A percentile compares a stretch with the other conserved stretches of the same genome.
phyloP scores from a whole-genome alignment of 2,329 filamentous ascomycete species.

The Stagonosporopsis tanaceti region DNA sequence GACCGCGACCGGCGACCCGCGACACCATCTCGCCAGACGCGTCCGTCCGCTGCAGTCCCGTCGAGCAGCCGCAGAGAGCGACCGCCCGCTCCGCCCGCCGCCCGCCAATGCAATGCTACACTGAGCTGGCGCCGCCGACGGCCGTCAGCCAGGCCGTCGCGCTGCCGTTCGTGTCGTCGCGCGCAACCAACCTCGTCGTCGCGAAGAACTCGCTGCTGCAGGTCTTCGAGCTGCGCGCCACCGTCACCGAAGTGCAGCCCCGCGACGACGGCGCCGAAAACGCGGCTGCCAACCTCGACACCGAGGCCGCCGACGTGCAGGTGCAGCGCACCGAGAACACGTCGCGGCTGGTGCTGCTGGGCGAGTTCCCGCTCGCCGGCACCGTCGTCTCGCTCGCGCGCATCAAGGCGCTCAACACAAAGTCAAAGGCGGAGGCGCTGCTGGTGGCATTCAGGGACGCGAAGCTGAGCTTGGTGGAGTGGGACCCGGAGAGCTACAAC shows the following conservation, averaged over 20 bases:
- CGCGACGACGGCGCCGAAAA: slow-evolving; percentile 50
- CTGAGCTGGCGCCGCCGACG: slow-evolving; percentile 91
- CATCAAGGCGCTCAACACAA: slow-evolving; percentile 75
- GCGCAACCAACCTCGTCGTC: slow-evolving; percentile 84
- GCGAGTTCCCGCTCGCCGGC: slow-evolving; percentile 83
- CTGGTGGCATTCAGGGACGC: slow-evolving; percentile 88
- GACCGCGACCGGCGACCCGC: too few species aligned
- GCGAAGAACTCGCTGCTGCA: slow-evolving; percentile 93
- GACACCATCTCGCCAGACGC: too few species aligned
- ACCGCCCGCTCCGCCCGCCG: too few species aligned
- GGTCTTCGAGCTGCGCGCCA: slow-evolving; percentile 78
- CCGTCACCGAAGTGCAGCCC: slow-evolving; percentile 66
- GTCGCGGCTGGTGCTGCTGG: slow-evolving; percentile 82
- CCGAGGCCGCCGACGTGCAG: slow-evolving; percentile 54
- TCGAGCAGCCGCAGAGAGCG: too few species aligned
- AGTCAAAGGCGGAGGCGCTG: slow-evolving; percentile 83
- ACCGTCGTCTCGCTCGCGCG: slow-evolving; percentile 83
- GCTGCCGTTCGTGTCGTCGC: slow-evolving; percentile 77
- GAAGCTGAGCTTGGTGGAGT: slow-evolving; percentile 91
- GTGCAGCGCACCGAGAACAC: slow-evolving; percentile 70
- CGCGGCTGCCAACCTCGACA: slow-evolving; percentile 55
- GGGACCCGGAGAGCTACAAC: slow-evolving; percentile 81
- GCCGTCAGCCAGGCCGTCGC: slow-evolving; percentile 89
- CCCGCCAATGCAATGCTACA: slow-evolving; percentile 88
- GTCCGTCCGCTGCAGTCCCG: too few species aligned